These are phyloP conservation scores for Hemisphaericaspora xylanilytica DNA, from an alignment of 1,139 yeast genomes.

Conservation along the genomic window DNA sequence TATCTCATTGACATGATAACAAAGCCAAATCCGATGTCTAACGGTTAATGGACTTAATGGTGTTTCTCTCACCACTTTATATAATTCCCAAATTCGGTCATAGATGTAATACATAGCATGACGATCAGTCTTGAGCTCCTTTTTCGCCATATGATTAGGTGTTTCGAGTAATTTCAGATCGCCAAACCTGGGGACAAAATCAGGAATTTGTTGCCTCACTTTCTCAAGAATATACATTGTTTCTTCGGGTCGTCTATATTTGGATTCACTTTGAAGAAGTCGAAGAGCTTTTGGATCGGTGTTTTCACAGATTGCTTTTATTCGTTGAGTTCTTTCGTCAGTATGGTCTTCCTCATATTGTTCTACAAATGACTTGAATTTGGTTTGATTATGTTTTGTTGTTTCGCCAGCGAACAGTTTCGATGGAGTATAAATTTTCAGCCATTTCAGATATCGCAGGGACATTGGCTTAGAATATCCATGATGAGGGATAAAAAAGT, in stretches of 20 bases:
- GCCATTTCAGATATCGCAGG: neutral
- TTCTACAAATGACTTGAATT: conserved; percentile 1
- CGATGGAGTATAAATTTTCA: neutral
- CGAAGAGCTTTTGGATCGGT: neutral
- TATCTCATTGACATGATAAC: conserved; percentile 33
- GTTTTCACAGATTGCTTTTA: neutral
- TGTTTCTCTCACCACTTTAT: neutral
- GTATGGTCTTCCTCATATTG: neutral
- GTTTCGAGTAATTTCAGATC: neutral
- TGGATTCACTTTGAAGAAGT: neutral
- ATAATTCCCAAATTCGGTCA: neutral
- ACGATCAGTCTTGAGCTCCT: neutral
- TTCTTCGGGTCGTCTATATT: neutral
- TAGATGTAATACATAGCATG: neutral
- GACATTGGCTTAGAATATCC: neutral
- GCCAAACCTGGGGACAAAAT: neutral
- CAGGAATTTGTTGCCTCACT: neutral
- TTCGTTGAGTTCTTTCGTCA: neutral
- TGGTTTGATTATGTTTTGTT: neutral
- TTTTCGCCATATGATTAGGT: neutral
- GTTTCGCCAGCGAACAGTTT: neutral
- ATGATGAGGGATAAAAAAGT: neutral
- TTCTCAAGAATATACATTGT: conserved; percentile 1
- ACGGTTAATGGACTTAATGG: neutral
- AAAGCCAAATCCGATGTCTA: conserved; percentile 24